Percentiles rank a stretch among this genome's conserved stretches.
These are phyloP conservation scores for Aspergillus cavernicola DNA, from an alignment of 495 filamentous ascomycete species.

Conservation along the genomic window DNA sequence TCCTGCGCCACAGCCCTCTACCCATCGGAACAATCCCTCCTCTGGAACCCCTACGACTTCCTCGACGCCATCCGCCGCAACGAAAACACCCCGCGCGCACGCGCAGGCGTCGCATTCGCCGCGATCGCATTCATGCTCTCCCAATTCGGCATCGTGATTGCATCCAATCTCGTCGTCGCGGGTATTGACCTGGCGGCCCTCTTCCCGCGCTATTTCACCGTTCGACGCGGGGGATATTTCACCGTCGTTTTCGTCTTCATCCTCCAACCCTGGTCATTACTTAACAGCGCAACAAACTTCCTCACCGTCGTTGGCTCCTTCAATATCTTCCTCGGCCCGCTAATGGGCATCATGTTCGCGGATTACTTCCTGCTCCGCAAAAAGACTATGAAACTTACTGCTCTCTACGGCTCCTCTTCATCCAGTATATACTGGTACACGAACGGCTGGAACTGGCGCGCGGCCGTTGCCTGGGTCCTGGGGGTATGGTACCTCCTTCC, in stretches of 20 bases:
- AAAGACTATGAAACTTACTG: not conserved
- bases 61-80: not conserved
- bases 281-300: constrained; percentile 1
- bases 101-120: constrained; percentile 1
- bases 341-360: constrained; percentile 5
- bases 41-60: constrained; percentile 7
- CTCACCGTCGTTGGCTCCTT: constrained; percentile 4
- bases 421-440: constrained; percentile 2
- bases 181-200: constrained; percentile 4
- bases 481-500: constrained; percentile 1
- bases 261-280: constrained; percentile 1
- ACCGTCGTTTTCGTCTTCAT: not conserved
- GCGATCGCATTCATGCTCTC: constrained; percentile 3
- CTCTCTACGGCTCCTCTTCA: not conserved
- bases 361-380: constrained; percentile 5
- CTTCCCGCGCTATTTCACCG: not conserved
- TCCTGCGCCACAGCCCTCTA: not conserved
- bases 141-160: constrained; percentile 3
- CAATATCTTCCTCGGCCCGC: constrained; percentile 1
- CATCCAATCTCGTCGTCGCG: not conserved
- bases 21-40: not conserved
- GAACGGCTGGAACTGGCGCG: not conserved
- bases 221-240: constrained; percentile 1
- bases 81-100: not conserved
- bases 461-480: not conserved